Evolutionary conservation across 2,329 filamentous ascomycete species (phyloP).

Genomic region (Clarireedia homoeocarpa): DNA sequence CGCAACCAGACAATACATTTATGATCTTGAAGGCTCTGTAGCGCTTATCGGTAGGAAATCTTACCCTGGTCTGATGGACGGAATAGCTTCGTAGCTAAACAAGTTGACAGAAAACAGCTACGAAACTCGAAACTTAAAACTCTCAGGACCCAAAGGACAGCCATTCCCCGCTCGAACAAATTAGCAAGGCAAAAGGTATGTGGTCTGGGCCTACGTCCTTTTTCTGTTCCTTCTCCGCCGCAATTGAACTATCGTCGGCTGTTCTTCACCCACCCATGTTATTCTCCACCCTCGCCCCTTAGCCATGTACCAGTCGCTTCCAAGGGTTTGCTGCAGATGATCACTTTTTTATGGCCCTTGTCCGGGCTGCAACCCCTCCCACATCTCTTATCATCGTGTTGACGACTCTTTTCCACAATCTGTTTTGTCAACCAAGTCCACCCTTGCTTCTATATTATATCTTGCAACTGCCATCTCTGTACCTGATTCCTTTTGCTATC

Average conservation of each 20-base stretch:
- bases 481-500: conserved; percentile 3
- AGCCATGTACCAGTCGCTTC: conserved; percentile 24
- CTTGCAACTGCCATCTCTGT: conserved; percentile 17
- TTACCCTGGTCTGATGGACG: not conserved
- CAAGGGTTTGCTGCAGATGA: conserved; percentile 24
- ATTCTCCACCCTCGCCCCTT: conserved; percentile 14
- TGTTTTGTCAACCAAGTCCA: conserved; percentile 22
- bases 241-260: conserved; percentile 7
- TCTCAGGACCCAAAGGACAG: not conserved
- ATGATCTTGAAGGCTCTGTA: not conserved
- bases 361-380: conserved; percentile 17
- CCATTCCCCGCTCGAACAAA: not conserved
- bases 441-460: conserved; percentile 28
- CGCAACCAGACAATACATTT: not conserved
- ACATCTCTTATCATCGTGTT: conserved; percentile 24
- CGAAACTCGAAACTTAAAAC: not conserved
- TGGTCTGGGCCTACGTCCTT: conserved; percentile 11
- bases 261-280: conserved; percentile 21
- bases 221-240: conserved; percentile 6
- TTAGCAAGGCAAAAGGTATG: conserved; percentile 15
- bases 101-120: conserved; percentile 12
- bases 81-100: conserved; percentile 12
- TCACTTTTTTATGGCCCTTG: conserved; percentile 20
- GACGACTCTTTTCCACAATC: conserved; percentile 19
- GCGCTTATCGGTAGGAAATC: not conserved